Evolutionary conservation across 768 basidiomycete species (phyloP), one percentile per base, ranked within the genome.

Genomic region (Lyophyllum atratum): DNA sequence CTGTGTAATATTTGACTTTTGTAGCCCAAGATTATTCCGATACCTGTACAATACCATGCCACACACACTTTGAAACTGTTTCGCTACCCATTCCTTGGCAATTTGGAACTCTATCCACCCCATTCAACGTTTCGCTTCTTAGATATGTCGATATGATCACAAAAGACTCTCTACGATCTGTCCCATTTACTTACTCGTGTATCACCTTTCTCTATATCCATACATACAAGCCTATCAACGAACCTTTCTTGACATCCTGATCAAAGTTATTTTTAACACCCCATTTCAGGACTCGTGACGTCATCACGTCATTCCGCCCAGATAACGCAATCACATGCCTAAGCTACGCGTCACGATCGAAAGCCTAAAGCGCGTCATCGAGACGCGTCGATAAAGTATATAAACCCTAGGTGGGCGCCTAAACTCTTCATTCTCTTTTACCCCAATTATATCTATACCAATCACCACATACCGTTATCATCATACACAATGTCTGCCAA

Each of bases 401-500:
- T 54, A 63, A 63, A 31, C 24, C 17, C 39, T 28, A 29, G 17
- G 1, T 10, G 19, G 7, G n/a, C 10, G 39, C 5, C 2, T 8
- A 17, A 26, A 21, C 21, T 22, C 26, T 22, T 33, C n/a, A 49
- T n/a, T 14, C 50, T 37, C 50, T 29, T 46, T 39, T 31, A 8
- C 42, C 56, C n/a, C n/a, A 26, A 15, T 14, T 45, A 28, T 21
- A 26, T 21, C 34, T 9, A 43, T 44, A 29, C 39, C 15, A 43
- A 25, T 19, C 37, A 19, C 24, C 42, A 43, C 52, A 56, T 50
- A 51, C 34, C 34, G 17, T 24, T 33, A 8, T 39, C 51, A n/a
- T 43, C 26, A 52, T 22, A 22, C 15, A 54, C n/a, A 26, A 66
- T 66, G 66, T 60, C 66, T 31, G 43, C 63, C 46, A 58, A 47